These are phyloP conservation scores for Acer campestre DNA, from an alignment of 345 rosid species.

Conservation along the genomic window DNA sequence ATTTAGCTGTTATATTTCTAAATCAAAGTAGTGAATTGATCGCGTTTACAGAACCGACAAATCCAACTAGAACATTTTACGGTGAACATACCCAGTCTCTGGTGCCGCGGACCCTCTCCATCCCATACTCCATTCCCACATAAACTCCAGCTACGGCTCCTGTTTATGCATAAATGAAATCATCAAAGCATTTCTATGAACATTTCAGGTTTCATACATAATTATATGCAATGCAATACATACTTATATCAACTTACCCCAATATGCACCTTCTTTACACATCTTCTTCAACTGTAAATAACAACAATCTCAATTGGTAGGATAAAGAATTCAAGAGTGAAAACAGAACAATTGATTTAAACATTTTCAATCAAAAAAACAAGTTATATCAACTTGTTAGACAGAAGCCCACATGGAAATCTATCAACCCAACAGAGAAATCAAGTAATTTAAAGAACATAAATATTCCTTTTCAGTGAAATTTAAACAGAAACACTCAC, in stretches of 20 bases:
- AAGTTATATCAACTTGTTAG: not conserved
- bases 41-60: not conserved
- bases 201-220: not conserved
- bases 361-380: not conserved
- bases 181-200: not conserved
- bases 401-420: not conserved
- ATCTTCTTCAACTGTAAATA: conserved; percentile 78
- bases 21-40: not conserved
- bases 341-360: not conserved
- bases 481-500: conserved; percentile 41
- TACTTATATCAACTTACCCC: conserved; percentile 56
- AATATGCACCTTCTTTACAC: conserved; percentile 86
- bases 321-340: not conserved
- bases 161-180: conserved; percentile 21
- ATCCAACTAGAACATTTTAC: not conserved
- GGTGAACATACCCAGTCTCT: conserved; percentile 69
- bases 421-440: no score
- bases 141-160: conserved; percentile 77
- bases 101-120: conserved; percentile 69
- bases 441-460: not conserved
- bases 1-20: not conserved
- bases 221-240: not conserved
- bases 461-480: not conserved
- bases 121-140: conserved; percentile 73
- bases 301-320: not conserved